phyloP scores from a whole-genome alignment of 441 rosid species.

The Gossypium schwendimanii region DNA sequence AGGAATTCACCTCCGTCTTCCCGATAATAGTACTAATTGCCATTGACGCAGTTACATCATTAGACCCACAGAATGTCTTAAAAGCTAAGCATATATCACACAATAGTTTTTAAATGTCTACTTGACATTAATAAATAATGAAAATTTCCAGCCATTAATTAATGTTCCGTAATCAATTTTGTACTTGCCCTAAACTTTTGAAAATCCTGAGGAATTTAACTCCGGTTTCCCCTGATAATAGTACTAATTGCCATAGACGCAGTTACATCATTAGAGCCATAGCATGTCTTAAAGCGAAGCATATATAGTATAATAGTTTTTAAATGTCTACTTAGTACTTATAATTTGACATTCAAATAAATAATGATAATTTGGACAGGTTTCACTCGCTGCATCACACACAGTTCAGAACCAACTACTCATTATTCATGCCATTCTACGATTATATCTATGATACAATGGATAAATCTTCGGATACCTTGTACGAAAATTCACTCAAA shows the following conservation, averaged over 20 bases:
- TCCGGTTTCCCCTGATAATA: too few species aligned
- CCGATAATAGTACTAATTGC: too few species aligned
- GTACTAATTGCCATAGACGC: background rate
- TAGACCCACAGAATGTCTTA: too few species aligned
- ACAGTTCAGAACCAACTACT: constrained; percentile 48
- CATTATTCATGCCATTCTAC: constrained; percentile 52
- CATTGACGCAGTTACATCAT: too few species aligned
- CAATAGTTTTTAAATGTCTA: background rate
- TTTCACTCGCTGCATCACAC: constrained; percentile 63
- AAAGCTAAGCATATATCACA: too few species aligned
- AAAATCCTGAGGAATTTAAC: background rate
- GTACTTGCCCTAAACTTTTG: background rate
- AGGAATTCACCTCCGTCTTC: too few species aligned
- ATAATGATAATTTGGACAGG: constrained; percentile 19
- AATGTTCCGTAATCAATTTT: background rate
- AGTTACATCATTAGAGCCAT: too few species aligned
- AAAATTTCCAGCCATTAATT: too few species aligned
- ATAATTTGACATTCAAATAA: background rate
- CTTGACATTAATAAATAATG: background rate
- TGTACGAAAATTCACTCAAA: constrained; percentile 25
- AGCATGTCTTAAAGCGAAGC: background rate
- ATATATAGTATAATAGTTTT: background rate
- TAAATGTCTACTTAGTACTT: background rate
- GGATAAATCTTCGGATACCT: constrained; percentile 30
- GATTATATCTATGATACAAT: constrained; percentile 41